Percentiles rank a stretch among this genome's conserved stretches.
phyloP scores from a whole-genome alignment of 2,329 filamentous ascomycete genomes.

The Diaporthe longicolla region DNA sequence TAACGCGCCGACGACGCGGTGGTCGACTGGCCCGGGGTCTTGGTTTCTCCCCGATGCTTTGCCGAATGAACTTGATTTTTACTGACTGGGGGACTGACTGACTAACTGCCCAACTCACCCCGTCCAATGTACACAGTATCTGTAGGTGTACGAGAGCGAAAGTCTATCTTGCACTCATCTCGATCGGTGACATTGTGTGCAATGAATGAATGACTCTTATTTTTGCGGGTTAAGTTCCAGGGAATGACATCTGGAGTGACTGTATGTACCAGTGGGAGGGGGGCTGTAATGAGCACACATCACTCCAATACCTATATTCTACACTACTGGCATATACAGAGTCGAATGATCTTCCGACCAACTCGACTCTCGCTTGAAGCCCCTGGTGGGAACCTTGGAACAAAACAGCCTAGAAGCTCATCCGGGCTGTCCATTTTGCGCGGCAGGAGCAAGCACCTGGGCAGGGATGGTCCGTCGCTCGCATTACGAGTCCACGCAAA shows the following conservation, averaged over 20 bases:
- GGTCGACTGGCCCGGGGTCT: neutral
- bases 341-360: neutral
- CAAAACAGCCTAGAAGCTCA: neutral
- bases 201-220: neutral
- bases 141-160: neutral
- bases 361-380: neutral
- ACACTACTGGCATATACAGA: neutral
- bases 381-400: neutral
- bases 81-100: neutral
- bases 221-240: slow-evolving; percentile 1
- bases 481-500: slow-evolving; percentile 16
- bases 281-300: neutral
- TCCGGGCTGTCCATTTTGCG: slow-evolving; percentile 9
- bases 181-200: neutral
- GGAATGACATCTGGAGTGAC: neutral
- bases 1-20: slow-evolving; percentile 18
- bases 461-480: neutral
- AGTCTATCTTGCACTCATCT: neutral
- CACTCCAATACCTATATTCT: neutral
- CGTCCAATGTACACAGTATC: slow-evolving; percentile 9
- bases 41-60: neutral
- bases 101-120: neutral
- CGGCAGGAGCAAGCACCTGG: neutral
- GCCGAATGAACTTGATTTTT: neutral
- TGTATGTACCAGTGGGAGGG: neutral